These are phyloP conservation scores for Diaporthe sp. DNA, from an alignment of 2,329 filamentous ascomycete genomes.

Conservation along the genomic window DNA sequence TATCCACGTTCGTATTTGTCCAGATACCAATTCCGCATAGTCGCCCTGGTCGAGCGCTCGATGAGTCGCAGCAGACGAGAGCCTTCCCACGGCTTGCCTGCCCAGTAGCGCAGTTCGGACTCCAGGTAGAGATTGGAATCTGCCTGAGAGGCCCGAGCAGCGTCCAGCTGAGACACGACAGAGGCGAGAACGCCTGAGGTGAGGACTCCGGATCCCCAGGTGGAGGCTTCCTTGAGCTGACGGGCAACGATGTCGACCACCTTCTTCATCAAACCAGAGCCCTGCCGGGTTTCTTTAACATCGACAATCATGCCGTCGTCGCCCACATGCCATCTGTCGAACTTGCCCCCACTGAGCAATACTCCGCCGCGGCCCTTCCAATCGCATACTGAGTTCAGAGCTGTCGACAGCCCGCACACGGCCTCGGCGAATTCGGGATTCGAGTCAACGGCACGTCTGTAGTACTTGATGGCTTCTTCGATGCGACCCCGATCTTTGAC, in stretches of 20 bases:
- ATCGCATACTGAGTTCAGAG: slow-evolving; percentile 95
- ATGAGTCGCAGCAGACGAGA: slow-evolving; percentile 85
- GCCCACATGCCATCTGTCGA: slow-evolving; percentile 95
- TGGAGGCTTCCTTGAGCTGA: slow-evolving; percentile 87
- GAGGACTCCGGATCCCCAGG: slow-evolving; percentile 84
- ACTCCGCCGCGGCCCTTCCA: slow-evolving; percentile 94
- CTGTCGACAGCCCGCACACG: slow-evolving; percentile 94
- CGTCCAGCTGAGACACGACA: slow-evolving; percentile 62
- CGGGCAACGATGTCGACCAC: slow-evolving; percentile 92
- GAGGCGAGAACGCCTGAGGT: slow-evolving; percentile 66
- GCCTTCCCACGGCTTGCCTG: slow-evolving; percentile 87
- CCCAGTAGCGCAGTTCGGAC: slow-evolving; percentile 70
- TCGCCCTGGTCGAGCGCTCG: slow-evolving; percentile 84
- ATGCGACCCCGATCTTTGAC: slow-evolving; percentile 97
- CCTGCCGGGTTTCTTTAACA: slow-evolving; percentile 70
- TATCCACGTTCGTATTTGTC: slow-evolving; percentile 79
- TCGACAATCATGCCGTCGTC: slow-evolving; percentile 86
- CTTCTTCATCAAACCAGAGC: slow-evolving; percentile 87
- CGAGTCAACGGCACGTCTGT: slow-evolving; percentile 88
- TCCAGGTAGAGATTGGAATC: slow-evolving; percentile 55
- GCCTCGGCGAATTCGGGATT: slow-evolving; percentile 98
- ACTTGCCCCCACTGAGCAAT: slow-evolving; percentile 77
- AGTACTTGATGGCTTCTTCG: slow-evolving; percentile 91
- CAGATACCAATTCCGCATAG: slow-evolving; percentile 89
- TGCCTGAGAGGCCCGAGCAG: slow-evolving; percentile 54